Percentiles rank a stretch among this genome's conserved stretches.
These are phyloP conservation scores for Populus deltoides DNA, from an alignment of 345 rosid genomes.

Conservation along the genomic window DNA sequence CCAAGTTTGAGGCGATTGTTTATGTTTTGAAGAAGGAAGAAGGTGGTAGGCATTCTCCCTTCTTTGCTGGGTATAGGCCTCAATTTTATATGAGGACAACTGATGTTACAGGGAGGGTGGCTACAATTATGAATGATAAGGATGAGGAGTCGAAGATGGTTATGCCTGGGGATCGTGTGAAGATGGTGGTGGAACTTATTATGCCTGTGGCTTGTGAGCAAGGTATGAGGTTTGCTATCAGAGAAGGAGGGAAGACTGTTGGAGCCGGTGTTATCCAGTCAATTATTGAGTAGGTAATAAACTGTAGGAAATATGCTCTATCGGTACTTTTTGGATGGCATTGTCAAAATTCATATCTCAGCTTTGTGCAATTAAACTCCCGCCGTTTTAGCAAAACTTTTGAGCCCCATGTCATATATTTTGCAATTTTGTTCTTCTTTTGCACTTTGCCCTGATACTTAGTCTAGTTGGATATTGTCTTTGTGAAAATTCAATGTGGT, in stretches of 20 bases:
- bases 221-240: slow-evolving; percentile 95
- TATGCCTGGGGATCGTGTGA: slow-evolving; percentile 94
- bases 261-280: slow-evolving; percentile 94
- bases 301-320: not conserved
- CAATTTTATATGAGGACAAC: slow-evolving; percentile 97
- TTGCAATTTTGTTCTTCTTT: slow-evolving; percentile 37
- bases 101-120: slow-evolving; percentile 83
- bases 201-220: slow-evolving; percentile 91
- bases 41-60: slow-evolving; percentile 92
- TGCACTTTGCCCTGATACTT: slow-evolving; percentile 19
- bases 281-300: slow-evolving; percentile 41
- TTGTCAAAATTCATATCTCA: slow-evolving; percentile 19
- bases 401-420: slow-evolving; percentile 38
- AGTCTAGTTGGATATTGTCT: slow-evolving; percentile 37
- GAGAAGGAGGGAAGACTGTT: slow-evolving; percentile 95
- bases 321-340: slow-evolving; percentile 22
- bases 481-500: slow-evolving; percentile 24
- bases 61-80: slow-evolving; percentile 83
- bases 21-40: slow-evolving; percentile 98
- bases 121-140: slow-evolving; percentile 75
- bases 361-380: slow-evolving; percentile 35
- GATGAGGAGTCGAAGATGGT: slow-evolving; percentile 98
- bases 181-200: slow-evolving; percentile 85
- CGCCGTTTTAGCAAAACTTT: slow-evolving; percentile 26
- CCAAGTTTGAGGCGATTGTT: slow-evolving; percentile 67